Conservation (phyloP, 73 alveolate genomes). For the Symbiodinium natans region DNA sequence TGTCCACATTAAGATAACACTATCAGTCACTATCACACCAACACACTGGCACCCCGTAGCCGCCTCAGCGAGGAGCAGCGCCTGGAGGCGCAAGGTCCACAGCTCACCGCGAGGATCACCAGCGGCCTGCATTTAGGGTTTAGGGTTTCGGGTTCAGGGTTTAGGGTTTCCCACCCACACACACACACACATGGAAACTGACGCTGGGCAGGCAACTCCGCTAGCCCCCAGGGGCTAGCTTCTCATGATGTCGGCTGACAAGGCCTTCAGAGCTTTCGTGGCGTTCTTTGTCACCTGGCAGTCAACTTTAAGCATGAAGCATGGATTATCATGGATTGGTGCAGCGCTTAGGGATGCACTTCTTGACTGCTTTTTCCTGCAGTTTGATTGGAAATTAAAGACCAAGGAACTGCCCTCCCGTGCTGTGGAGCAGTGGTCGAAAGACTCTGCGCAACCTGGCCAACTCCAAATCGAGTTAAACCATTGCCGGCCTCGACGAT, state of each 20-base stretch:
- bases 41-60: too few relatives aligned
- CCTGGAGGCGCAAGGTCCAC: slow-evolving; percentile 69
- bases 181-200: too few relatives aligned
- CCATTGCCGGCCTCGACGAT: slow-evolving; percentile 38
- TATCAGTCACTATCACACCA: too few relatives aligned
- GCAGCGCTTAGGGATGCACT: not conserved
- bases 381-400: not conserved
- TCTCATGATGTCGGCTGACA: not conserved
- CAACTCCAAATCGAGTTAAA: too few relatives aligned
- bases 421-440: too few relatives aligned
- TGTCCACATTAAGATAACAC: too few relatives aligned
- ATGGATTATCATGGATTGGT: not conserved
- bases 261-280: slow-evolving; percentile 41
- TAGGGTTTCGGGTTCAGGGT: too few relatives aligned
- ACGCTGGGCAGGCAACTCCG: too few relatives aligned
- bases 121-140: slow-evolving; percentile 2
- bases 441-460: too few relatives aligned
- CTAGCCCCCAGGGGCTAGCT: too few relatives aligned
- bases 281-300: slow-evolving; percentile 42
- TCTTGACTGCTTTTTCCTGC: not conserved
- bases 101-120: slow-evolving; percentile 37
- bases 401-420: too few relatives aligned
- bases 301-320: not conserved
- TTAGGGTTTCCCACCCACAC: too few relatives aligned
- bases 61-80: slow-evolving; percentile 44